Evolutionary conservation across 2,329 filamentous ascomycete species (phyloP).

Genomic region (Hymenoscyphus infarciens): DNA sequence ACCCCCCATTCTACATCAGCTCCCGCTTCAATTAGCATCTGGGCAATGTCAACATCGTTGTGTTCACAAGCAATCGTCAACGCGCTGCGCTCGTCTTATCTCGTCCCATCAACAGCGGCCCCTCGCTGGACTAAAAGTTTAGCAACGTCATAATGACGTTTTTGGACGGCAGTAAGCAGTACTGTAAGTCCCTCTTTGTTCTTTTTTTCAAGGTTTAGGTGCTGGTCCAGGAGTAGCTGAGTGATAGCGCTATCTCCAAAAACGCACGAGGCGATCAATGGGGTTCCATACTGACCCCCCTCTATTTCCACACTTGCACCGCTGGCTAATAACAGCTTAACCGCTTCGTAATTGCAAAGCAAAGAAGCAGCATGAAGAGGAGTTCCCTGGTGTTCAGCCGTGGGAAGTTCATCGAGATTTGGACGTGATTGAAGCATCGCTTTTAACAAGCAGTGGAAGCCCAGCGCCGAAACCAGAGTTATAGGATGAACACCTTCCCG

Average conservation of each 20-base stretch:
- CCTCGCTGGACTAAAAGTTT: not conserved
- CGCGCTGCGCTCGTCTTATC: not conserved
- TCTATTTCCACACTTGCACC: not conserved
- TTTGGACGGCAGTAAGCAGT: not conserved
- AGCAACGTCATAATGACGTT: not conserved
- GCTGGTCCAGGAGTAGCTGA: not conserved
- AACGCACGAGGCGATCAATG: not conserved
- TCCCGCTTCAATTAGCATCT: not conserved
- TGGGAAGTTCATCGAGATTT: not conserved
- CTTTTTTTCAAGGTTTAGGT: not conserved
- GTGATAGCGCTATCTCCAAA: not conserved
- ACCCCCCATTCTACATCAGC: not conserved
- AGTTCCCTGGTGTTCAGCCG: not conserved
- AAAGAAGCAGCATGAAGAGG: not conserved
- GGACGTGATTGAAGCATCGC: not conserved
- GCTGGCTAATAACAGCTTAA: not conserved
- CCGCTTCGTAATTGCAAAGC: not conserved
- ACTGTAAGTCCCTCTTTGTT: not conserved
- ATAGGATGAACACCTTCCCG: not conserved
- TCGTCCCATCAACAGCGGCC: not conserved
- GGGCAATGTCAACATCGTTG: not conserved
- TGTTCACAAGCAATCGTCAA: not conserved
- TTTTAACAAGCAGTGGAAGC: not conserved
- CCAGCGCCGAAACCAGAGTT: not conserved
- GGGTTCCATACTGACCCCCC: not conserved